Base-by-base conservation (phyloP, 148 eudicot species). In the Polygonum maritimum region DNA sequence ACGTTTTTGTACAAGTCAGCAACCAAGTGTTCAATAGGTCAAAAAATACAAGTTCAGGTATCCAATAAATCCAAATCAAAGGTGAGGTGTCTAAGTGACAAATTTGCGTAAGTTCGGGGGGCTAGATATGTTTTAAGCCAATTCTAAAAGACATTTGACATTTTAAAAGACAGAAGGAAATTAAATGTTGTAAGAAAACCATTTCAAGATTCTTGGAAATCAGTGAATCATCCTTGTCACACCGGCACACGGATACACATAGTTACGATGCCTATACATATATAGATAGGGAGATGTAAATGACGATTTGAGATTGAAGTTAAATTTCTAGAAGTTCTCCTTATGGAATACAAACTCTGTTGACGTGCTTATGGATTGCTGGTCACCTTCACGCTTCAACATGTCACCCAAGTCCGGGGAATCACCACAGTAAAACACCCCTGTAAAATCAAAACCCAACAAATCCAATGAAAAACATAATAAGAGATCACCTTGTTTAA, bases 381-480 rank as follows among this genome's bases (percentile, higher is more conserved):
- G 81, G 4, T 63, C 82, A 5, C 81, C 76, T n/a, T 83, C 65
- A 45, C 76, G 49, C 47, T 75, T 81, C 51, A 85, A 73, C 19
- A 81, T 74, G 10, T 77, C 75, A 4, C 73, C 74, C 48, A 81
- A 48, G 4, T 75, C 82, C 4, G 83, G 81, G 12, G 70, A 33
- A 41, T 82, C 83, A 52, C 88, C 88, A 79, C 88, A 86, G 67
- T 86, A 86, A 69, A 86, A 86, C 18, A 83, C 88, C 33, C 88
- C 88, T 86, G 83, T 77, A 78, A 7, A 54, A 16, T 16, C 1
- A 18, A 22, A 54, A 54, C 19, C 22, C 22, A 54, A 54, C 15
- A 10, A 54, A 52, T 51, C 10, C 7, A 58, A 21, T 11, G 7
- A 7, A 4, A n/a, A n/a, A 18, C n/a, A n/a, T 26, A 26, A 39